A percentile compares a stretch with the other conserved stretches of the same genome.
phyloP scores from a whole-genome alignment of 805 yeast species.

The Metschnikowia cerradonensis region DNA sequence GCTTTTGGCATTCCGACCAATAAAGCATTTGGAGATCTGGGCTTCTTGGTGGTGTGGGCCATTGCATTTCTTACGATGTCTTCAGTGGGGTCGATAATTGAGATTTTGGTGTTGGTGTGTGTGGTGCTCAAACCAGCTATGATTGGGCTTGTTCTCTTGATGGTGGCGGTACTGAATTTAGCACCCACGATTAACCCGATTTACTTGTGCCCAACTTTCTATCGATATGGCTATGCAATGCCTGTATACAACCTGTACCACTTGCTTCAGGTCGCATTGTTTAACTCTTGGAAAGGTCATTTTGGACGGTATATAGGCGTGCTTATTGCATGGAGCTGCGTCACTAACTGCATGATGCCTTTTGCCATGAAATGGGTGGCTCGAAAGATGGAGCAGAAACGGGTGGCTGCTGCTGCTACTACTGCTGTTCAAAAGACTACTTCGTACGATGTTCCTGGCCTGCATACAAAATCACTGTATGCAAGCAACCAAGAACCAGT shows the following conservation, averaged over 20 bases:
- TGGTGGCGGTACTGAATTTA: constrained; percentile 27
- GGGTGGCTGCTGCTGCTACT: constrained; percentile 7
- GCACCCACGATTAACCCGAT: constrained; percentile 32
- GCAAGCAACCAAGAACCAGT: neutral
- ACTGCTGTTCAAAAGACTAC: neutral
- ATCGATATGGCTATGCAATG: constrained; percentile 36
- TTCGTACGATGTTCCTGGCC: no score
- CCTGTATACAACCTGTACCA: constrained; percentile 31
- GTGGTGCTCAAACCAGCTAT: constrained; percentile 24
- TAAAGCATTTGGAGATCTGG: constrained; percentile 27
- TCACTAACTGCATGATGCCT: constrained; percentile 25
- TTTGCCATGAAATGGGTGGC: constrained; percentile 22
- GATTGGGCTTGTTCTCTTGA: constrained; percentile 26
- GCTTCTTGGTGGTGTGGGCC: constrained; percentile 33
- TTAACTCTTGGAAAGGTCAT: constrained; percentile 32
- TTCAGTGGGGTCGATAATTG: constrained; percentile 30
- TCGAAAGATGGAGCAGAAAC: constrained; percentile 7
- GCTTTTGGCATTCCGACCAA: constrained; percentile 24
- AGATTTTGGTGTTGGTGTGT: constrained; percentile 22
- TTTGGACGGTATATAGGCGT: constrained; percentile 32
- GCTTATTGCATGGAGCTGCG: constrained; percentile 28
- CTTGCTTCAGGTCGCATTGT: constrained; percentile 29
- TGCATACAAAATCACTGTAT: neutral
- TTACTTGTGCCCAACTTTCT: constrained; percentile 28
- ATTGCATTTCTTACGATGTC: constrained; percentile 28